Base-by-base conservation (phyloP, 2,329 filamentous ascomycete genomes). In the Rugonectria rugulosa region DNA sequence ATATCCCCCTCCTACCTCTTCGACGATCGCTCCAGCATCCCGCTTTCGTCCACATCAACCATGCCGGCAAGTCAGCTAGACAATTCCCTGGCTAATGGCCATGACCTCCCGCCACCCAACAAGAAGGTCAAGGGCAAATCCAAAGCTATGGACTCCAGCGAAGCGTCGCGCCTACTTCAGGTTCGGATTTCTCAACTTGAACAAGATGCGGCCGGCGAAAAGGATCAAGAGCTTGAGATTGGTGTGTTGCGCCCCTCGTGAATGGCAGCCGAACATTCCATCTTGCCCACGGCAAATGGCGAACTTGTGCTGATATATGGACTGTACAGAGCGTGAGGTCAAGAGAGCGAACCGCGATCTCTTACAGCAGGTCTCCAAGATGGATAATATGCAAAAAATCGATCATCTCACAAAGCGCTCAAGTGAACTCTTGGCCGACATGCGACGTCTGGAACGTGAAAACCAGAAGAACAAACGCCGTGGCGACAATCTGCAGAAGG, bases 381-480 rank as follows among this genome's bases (percentile, higher is more conserved):
- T 97, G 82, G 92, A 91, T 65, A 91, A 95, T 50, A 85, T 96
- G 78, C 91, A 91, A 66, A 95, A 95, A 70, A 91, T 98, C 64
- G 94, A 98, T 51, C 86, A 91, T 45, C 85, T 98, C 11, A 91
- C 94, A 66, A 94, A 91, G 70, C 91, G 92, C 68, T 97, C 95
- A 64, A 92, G 91, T 58, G 93, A 98, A 68, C 84, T 98, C 5
- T 81, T 98, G 54, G 88, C 91, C 49, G 93, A 97, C 57, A 96
- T 98, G 92, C 97, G 97, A 75, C 89, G 93, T 52, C 83, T 96
- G 57, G 94, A 99, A 73, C 89, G 93, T 57, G 95, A 99, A 60
- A 93, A 96, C 70, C 85, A 91, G 59, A 98, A 97, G 77, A 95
- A 94, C 68, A 98, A 97, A 81, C 96, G 97, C 75, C 89, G 92